Conservation (phyloP, 2,329 filamentous ascomycete species). For the Geosmithia flava region DNA sequence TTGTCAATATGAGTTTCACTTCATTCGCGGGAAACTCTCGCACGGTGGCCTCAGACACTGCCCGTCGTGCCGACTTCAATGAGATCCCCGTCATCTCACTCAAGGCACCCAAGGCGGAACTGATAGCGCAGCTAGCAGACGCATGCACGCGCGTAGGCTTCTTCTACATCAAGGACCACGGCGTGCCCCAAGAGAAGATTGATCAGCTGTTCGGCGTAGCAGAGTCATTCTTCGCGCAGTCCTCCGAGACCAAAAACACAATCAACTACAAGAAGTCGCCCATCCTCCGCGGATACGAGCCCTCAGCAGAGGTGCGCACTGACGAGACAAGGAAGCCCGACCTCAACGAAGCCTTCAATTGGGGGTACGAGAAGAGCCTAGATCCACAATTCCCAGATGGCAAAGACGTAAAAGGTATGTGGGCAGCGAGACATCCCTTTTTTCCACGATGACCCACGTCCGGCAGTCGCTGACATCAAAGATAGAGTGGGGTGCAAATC, state of each 20-base stretch:
- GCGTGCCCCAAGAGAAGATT: slow-evolving; percentile 20
- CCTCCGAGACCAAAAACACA: slow-evolving; percentile 12
- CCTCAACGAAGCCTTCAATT: slow-evolving; percentile 1
- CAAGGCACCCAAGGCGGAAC: not conserved
- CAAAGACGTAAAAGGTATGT: slow-evolving; percentile 21
- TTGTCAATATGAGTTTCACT: no score
- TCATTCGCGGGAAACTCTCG: no score
- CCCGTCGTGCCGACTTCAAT: not conserved
- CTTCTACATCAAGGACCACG: slow-evolving; percentile 33
- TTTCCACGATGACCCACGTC: no score
- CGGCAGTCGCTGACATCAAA: no score
- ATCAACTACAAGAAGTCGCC: not conserved
- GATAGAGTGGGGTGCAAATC: slow-evolving; percentile 6
- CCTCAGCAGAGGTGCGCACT: slow-evolving; percentile 5
- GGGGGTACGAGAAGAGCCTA: slow-evolving; percentile 6
- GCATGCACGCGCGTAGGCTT: slow-evolving; percentile 17
- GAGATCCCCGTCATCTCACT: not conserved
- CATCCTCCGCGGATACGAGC: not conserved
- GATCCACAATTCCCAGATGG: slow-evolving; percentile 15
- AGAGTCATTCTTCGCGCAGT: slow-evolving; percentile 14
- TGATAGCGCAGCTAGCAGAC: not conserved
- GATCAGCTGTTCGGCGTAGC: slow-evolving; percentile 8
- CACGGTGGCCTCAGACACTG: not conserved
- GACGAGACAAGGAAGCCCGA: slow-evolving; percentile 7
- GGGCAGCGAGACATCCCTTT: slow-evolving; percentile 21